These are phyloP conservation scores for Phaeoacremonium minimum DNA, from an alignment of 2,329 filamentous ascomycete genomes.

Conservation along the genomic window DNA sequence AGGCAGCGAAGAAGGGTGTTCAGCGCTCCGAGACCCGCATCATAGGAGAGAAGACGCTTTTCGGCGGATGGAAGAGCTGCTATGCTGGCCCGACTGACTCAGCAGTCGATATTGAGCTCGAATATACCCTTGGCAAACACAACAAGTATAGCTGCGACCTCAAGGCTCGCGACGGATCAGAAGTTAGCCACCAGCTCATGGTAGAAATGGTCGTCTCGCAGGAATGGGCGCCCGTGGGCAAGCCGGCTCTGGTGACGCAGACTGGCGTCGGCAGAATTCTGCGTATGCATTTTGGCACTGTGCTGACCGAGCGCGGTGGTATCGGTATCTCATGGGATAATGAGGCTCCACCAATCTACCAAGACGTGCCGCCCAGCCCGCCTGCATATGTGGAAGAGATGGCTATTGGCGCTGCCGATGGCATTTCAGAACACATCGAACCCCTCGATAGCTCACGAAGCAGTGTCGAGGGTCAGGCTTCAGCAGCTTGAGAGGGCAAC, in stretches of 20 bases:
- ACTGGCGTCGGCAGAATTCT: constrained; percentile 89
- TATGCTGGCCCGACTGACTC: constrained; percentile 44
- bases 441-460: constrained; percentile 19
- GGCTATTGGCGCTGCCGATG: constrained; percentile 16
- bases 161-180: constrained; percentile 68
- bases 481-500: no score
- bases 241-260: constrained; percentile 66
- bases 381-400: constrained; percentile 57
- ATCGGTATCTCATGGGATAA: constrained; percentile 96
- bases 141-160: constrained; percentile 74
- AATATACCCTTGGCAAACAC: constrained; percentile 59
- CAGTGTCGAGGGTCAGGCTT: constrained; percentile 2
- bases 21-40: constrained; percentile 71
- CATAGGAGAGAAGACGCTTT: constrained; percentile 77
- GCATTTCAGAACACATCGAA: constrained; percentile 34
- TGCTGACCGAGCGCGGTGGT: constrained; percentile 77
- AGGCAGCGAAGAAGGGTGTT: constrained; percentile 56
- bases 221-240: constrained; percentile 74
- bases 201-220: constrained; percentile 93
- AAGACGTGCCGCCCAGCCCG: constrained; percentile 84
- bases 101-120: constrained; percentile 73
- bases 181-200: constrained; percentile 79
- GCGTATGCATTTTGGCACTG: constrained; percentile 83
- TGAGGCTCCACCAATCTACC: constrained; percentile 89
- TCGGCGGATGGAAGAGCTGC: constrained; percentile 83